phyloP scores from a whole-genome alignment of 805 yeast genomes.

The Pichia heedii region DNA sequence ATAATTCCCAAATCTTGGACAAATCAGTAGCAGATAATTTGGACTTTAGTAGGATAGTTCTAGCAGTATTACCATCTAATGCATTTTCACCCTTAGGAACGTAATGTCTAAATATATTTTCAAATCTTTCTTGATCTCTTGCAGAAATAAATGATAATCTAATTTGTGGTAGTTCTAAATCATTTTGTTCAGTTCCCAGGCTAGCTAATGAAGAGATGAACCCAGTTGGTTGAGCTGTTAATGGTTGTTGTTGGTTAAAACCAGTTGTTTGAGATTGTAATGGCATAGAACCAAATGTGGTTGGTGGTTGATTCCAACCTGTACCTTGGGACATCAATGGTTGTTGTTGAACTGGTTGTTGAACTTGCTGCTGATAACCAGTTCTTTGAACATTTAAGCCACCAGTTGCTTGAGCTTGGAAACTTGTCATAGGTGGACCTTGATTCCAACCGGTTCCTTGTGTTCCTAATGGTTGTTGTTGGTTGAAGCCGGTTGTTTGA shows the following conservation, averaged over 20 bases:
- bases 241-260: slow-evolving; percentile 19
- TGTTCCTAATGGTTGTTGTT: slow-evolving; percentile 24
- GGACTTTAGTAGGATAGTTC: slow-evolving; percentile 71
- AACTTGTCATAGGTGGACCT: slow-evolving; percentile 21
- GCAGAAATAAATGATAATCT: slow-evolving; percentile 79
- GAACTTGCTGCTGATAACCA: slow-evolving; percentile 9
- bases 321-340: slow-evolving; percentile 29
- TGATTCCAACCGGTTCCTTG: slow-evolving; percentile 39
- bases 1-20: slow-evolving; percentile 82
- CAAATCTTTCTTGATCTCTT: slow-evolving; percentile 80
- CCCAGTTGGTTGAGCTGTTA: slow-evolving; percentile 40
- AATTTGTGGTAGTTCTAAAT: slow-evolving; percentile 60
- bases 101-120: slow-evolving; percentile 70
- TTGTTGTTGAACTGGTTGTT: slow-evolving; percentile 17
- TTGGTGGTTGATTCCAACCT: slow-evolving; percentile 31
- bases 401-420: slow-evolving; percentile 14
- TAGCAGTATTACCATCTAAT: slow-evolving; percentile 64
- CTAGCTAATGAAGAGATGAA: slow-evolving; percentile 27
- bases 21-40: slow-evolving; percentile 65
- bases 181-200: slow-evolving; percentile 31
- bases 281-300: slow-evolving; percentile 27
- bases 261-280: slow-evolving; percentile 36
- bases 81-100: slow-evolving; percentile 65
- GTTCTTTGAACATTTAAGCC: slow-evolving; percentile 4
- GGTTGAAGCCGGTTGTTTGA: slow-evolving; percentile 35